Conservation (phyloP, 208 protist genomes). For the Leptomonas pyrrhocoris region DNA sequence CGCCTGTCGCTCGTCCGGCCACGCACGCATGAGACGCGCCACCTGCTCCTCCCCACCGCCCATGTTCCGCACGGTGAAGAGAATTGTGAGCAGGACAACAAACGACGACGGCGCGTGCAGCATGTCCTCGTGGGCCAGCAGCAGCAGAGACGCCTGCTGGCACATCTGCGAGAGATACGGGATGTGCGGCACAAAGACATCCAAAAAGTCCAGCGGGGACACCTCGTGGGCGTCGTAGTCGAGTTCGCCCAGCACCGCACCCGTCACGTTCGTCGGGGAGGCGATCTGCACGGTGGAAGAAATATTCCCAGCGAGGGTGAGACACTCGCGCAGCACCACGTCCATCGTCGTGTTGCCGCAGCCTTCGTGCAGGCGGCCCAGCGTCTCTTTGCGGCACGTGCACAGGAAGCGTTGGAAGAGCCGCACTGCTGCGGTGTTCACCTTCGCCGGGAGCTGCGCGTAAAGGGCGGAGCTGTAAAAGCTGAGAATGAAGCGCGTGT, state of each 20-base stretch:
- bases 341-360: conserved; percentile 27
- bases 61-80: conserved; percentile 36
- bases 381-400: conserved; percentile 10
- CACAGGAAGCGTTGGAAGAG: conserved; percentile 40
- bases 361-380: conserved; percentile 5
- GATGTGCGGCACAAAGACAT: conserved; percentile 27
- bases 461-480: conserved; percentile 31
- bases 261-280: conserved; percentile 24
- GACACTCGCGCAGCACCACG: conserved; percentile 34
- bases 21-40: conserved; percentile 6
- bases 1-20: conserved; percentile 11
- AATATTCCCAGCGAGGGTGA: conserved; percentile 27
- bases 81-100: conserved; percentile 23
- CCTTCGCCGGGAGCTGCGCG: conserved; percentile 16
- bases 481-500: conserved; percentile 33
- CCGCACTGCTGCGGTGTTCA: conserved; percentile 20
- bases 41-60: conserved; percentile 7
- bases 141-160: conserved; percentile 33
- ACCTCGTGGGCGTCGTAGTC: conserved; percentile 42
- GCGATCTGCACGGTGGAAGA: conserved; percentile 26
- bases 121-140: conserved; percentile 37
- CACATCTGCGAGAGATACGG: conserved; percentile 39
- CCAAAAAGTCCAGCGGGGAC: conserved; percentile 34
- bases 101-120: conserved; percentile 23
- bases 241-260: conserved; percentile 21